phyloP scores from a whole-genome alignment of 441 rosid species.

The Croton laevigatus region DNA sequence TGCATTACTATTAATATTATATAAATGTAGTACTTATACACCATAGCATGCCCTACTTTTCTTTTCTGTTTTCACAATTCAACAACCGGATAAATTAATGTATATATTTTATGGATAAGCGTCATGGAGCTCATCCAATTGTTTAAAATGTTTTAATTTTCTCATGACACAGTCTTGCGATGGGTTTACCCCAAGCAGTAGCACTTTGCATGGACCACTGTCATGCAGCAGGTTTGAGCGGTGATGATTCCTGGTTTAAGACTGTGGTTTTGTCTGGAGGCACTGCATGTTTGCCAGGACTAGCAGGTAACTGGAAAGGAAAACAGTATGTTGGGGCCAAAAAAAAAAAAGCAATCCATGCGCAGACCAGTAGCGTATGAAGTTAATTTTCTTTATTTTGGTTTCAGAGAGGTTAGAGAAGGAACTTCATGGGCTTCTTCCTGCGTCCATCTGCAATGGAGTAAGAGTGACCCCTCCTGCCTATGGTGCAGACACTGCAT shows the following conservation, averaged over 20 bases:
- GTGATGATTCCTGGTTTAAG: constrained; percentile 82
- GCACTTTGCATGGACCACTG: constrained; percentile 95
- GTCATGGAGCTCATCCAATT: background rate
- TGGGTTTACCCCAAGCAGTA: constrained; percentile 90
- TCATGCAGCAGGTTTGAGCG: constrained; percentile 54
- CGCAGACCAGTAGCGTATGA: background rate
- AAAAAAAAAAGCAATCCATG: background rate
- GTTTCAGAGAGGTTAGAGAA: constrained; percentile 75
- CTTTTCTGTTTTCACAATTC: background rate
- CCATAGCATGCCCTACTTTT: background rate
- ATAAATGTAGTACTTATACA: background rate
- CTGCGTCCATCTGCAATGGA: constrained; percentile 51
- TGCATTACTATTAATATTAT: background rate
- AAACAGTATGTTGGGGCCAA: background rate
- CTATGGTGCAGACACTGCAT: constrained; percentile 64
- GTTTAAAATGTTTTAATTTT: constrained; percentile 10
- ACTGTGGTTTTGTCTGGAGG: constrained; percentile 83
- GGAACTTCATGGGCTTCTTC: constrained; percentile 59
- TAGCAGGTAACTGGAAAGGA: constrained; percentile 47
- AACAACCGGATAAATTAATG: background rate
- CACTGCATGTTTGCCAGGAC: constrained; percentile 78
- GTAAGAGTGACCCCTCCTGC: constrained; percentile 69
- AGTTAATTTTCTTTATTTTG: constrained; percentile 14
- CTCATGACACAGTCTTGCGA: constrained; percentile 51
- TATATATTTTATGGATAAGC: background rate